Base-by-base conservation (phyloP, 768 basidiomycete species). In the Tephrocybe sp. region DNA sequence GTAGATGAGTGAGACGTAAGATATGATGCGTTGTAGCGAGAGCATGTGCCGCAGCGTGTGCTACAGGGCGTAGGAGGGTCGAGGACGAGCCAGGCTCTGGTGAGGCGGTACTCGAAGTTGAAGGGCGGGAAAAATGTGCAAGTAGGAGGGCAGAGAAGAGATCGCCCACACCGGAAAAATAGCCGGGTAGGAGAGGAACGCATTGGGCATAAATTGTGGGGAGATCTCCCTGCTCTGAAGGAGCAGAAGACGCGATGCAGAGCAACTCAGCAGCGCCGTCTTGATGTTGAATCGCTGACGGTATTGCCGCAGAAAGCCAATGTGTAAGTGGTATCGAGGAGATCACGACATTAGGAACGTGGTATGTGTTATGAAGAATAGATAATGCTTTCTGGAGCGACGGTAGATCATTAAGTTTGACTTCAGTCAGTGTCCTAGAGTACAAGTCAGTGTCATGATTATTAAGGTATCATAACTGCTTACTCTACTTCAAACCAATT, bases 401-500 rank as follows among this genome's bases (percentile, higher is more conserved):
- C 0, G 66, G 36, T 1, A 85, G 60, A 56, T 88, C 84, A n/a
- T 72, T 75, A 40, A 99, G 81, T 51, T 80, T 69, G 32, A 80
- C 73, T 23, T 83, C 79, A 0, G 96, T 92, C 14, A 99, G 74
- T 2, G 85, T 73, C 70, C 94, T 98, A 55, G 39, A 14, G 8
- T 4, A 1, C 35, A 8, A 22, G 20, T 52, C 16, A 48, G 9
- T 19, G n/a, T 16, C 20, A 23, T 30, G 26, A n/a, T 11, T 5
- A 26, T 38, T 26, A n/a, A 32, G 3, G 23, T 12, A 11, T 16
- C 14, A 19, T 22, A 16, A 39, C 36, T 12, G 67, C 85, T 66
- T 64, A 95, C 93, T 98, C 96, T 54, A 88, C 89, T 73, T 99
- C 97, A 60, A 94, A 99, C 83, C 94, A 97, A 64, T 99, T 99